A percentile compares a stretch with the other conserved stretches of the same genome.
phyloP scores from a whole-genome alignment of 2,329 filamentous ascomycete species.

The Diaporthe vaccinii region DNA sequence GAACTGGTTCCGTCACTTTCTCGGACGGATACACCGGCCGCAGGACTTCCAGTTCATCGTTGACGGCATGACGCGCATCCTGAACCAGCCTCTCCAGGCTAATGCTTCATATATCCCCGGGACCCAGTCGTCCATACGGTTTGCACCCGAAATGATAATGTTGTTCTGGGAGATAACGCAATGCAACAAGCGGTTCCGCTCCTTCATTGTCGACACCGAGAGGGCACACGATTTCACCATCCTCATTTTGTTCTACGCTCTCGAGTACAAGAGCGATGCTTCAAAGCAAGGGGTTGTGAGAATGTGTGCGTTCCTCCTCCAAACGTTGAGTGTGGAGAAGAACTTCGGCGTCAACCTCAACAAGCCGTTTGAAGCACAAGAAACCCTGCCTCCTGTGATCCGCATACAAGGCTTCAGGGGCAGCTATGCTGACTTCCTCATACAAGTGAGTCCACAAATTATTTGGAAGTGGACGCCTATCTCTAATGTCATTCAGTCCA shows the following conservation, averaged over 20 bases:
- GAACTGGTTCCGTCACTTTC: slow-evolving; percentile 94
- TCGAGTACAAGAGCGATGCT: slow-evolving; percentile 87
- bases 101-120: slow-evolving; percentile 91
- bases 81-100: slow-evolving; percentile 92
- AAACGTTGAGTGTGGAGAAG: slow-evolving; percentile 93
- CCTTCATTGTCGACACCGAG: slow-evolving; percentile 97
- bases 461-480: slow-evolving; percentile 45
- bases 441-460: slow-evolving; percentile 75
- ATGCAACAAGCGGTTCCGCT: slow-evolving; percentile 96
- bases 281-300: slow-evolving; percentile 92
- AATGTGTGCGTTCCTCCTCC: slow-evolving; percentile 97
- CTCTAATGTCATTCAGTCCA: slow-evolving; percentile 70
- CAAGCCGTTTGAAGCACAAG: slow-evolving; percentile 88
- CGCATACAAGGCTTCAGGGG: slow-evolving; percentile 87
- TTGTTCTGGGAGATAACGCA: slow-evolving; percentile 98
- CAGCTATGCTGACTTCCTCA: slow-evolving; percentile 92
- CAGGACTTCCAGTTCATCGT: slow-evolving; percentile 98
- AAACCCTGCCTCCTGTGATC: slow-evolving; percentile 86
- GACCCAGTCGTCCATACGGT: slow-evolving; percentile 82
- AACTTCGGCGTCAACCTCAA: slow-evolving; percentile 93
- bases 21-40: slow-evolving; percentile 89
- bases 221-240: slow-evolving; percentile 93
- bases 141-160: slow-evolving; percentile 96
- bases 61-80: slow-evolving; percentile 91
- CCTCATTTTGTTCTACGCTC: slow-evolving; percentile 90